phyloP scores from a whole-genome alignment of 257 asterid genomes.

The Scutellaria galericulata region DNA sequence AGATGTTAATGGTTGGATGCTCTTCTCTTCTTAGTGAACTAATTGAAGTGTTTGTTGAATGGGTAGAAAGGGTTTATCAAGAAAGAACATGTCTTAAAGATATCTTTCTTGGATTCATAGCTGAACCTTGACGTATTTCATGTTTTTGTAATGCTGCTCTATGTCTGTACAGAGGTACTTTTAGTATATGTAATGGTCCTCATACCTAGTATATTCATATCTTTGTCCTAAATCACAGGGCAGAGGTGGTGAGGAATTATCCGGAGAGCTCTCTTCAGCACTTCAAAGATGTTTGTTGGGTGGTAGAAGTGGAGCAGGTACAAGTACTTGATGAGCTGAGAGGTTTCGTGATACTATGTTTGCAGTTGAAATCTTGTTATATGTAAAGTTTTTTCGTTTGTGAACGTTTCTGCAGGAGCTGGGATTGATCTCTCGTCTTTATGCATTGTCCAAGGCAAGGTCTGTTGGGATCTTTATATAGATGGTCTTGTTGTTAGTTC shows the following conservation, averaged over 20 bases:
- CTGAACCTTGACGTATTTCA: background rate
- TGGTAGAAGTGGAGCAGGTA: slow-evolving; percentile 96
- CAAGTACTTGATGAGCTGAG: background rate
- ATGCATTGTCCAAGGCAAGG: slow-evolving; percentile 78
- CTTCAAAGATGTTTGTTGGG: slow-evolving; percentile 84
- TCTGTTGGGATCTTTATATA: slow-evolving; percentile 94
- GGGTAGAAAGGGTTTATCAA: background rate
- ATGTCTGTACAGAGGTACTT: background rate
- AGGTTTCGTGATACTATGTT: slow-evolving; percentile 11
- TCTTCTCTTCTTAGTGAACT: background rate
- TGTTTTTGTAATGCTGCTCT: background rate
- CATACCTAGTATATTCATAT: background rate
- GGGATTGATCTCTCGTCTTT: slow-evolving; percentile 84
- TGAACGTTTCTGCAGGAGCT: slow-evolving; percentile 61
- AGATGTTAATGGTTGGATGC: background rate
- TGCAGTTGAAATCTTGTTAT: background rate
- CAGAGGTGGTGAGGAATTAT: slow-evolving; percentile 89
- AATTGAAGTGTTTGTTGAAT: background rate
- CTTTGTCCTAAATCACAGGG: slow-evolving; percentile 54
- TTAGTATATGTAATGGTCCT: background rate
- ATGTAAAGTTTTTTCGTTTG: slow-evolving; percentile 11
- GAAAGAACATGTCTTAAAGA: too few relatives aligned
- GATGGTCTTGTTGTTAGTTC: slow-evolving; percentile 90
- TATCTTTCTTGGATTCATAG: background rate
- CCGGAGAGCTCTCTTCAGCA: slow-evolving; percentile 77